phyloP scores from a whole-genome alignment of 2,329 filamentous ascomycete genomes.

The Tricladium varicosporioides region DNA sequence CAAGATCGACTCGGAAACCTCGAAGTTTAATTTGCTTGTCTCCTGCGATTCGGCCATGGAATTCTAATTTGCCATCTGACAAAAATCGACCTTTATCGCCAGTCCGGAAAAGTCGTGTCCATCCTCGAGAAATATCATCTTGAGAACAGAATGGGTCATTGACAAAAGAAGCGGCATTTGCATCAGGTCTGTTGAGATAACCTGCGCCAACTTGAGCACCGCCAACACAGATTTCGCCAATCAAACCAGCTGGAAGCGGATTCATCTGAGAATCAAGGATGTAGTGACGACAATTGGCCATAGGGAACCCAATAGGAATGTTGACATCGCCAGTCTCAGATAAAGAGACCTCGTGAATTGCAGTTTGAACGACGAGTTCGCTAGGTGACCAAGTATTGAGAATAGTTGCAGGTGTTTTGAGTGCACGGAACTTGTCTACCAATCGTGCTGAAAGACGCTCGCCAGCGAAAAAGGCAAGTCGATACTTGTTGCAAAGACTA shows the following conservation, averaged over 20 bases:
- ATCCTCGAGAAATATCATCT: neutral
- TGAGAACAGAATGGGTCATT: neutral
- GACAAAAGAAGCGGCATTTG: neutral
- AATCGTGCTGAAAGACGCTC: neutral
- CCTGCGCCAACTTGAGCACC: slow-evolving; percentile 2
- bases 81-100: slow-evolving; percentile 5
- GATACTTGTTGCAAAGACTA: neutral
- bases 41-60: neutral
- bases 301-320: slow-evolving; percentile 2
- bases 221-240: slow-evolving; percentile 1
- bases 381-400: neutral
- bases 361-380: neutral
- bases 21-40: slow-evolving; percentile 4
- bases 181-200: slow-evolving; percentile 5
- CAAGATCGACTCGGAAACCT: slow-evolving; percentile 1
- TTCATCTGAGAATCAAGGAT: slow-evolving; percentile 1
- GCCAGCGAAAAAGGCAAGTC: slow-evolving; percentile 1
- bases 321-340: slow-evolving; percentile 1
- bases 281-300: slow-evolving; percentile 2
- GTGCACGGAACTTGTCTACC: neutral
- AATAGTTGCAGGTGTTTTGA: slow-evolving; percentile 1
- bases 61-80: neutral
- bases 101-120: neutral
- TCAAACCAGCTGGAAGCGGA: neutral
- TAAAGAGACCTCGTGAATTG: neutral